Conservation (phyloP, 495 filamentous ascomycete genomes). For the Talaromyces proteolyticus region DNA sequence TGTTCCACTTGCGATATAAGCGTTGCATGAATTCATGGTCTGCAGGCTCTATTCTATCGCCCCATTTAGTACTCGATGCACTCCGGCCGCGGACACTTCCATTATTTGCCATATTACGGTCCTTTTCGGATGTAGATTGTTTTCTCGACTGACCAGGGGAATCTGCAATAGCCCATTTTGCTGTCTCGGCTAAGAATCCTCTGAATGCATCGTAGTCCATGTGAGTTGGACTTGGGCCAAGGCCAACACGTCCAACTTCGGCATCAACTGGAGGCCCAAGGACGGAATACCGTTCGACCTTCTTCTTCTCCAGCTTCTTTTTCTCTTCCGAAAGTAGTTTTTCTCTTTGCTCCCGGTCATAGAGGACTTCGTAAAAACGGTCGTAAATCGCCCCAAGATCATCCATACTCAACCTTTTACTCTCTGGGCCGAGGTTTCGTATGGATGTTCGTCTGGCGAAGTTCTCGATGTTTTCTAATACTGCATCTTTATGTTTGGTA, state of each 20-base stretch:
- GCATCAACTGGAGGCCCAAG: slow-evolving; percentile 31
- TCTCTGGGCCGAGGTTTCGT: slow-evolving; percentile 90
- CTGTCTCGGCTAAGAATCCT: slow-evolving; percentile 83
- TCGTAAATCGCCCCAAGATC: slow-evolving; percentile 90
- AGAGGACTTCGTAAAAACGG: slow-evolving; percentile 82
- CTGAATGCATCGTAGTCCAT: slow-evolving; percentile 98
- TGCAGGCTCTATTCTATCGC: slow-evolving; percentile 72
- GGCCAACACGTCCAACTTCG: slow-evolving; percentile 70
- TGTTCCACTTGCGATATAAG: slow-evolving; percentile 84
- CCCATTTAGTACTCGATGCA: slow-evolving; percentile 62
- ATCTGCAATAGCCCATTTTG: slow-evolving; percentile 88
- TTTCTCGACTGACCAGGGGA: slow-evolving; percentile 55
- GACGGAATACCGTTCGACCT: slow-evolving; percentile 40
- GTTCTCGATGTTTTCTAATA: slow-evolving; percentile 89
- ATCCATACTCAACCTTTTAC: slow-evolving; percentile 77
- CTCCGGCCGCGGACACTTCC: slow-evolving; percentile 37
- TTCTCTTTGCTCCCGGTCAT: slow-evolving; percentile 81
- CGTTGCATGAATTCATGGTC: slow-evolving; percentile 94
- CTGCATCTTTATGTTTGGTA: slow-evolving; percentile 83
- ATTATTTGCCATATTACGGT: slow-evolving; percentile 25
- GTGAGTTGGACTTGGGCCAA: slow-evolving; percentile 78
- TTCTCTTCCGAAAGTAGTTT: slow-evolving; percentile 68
- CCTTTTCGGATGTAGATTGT: slow-evolving; percentile 44
- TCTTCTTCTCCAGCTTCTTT: slow-evolving; percentile 52
- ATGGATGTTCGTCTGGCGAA: slow-evolving; percentile 97